Evolutionary conservation across 352 stramenopile species (phyloP), one percentile per base, ranked within the genome.

Genomic region (Globisporangium sylvaticum): DNA sequence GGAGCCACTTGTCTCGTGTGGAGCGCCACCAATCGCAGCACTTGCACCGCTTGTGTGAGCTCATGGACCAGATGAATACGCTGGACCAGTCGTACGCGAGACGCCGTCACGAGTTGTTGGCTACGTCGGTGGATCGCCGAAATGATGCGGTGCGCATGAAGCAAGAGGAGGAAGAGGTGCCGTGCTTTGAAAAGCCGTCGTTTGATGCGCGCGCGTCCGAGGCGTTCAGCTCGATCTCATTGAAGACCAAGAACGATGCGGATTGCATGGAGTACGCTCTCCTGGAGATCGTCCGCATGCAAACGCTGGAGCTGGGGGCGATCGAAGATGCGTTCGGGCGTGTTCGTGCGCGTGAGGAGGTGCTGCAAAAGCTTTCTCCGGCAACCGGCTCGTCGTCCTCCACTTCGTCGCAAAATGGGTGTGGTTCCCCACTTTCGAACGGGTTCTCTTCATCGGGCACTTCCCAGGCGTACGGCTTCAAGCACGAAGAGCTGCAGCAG

Each of bases 261-360:
- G 83, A 93, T 64, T 90, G 84, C 57, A 91, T 89, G 77, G 87
- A 95, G 66, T 92, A 92, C 57, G 87, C 87, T 15, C 64, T 93
- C 39, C 66, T 92, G 22, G 87, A 95, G 64, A 74, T 90, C 54
- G 82, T 90, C 9, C 83, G 87, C 58, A 95, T 92, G 87, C 84
- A 93, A 70, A 91, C 80, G 54, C 71, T 92, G 24, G 79, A 93
- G 29, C 62, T 95, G 14, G 83, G 81, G 2, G 81, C 80, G 14
- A 89, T 95, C 42, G 87, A 95, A 64, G 81, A 91, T 56, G 78
- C 80, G 4, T 95, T 93, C 65, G 60, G 66, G 25, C 83, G 87
- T 24, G 65, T 95, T 22, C 75, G 73, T 0, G 34, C 67, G 63
- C 83, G 81, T 27, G 84, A 90, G 66, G 74, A 88, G 25, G 70